phyloP scores from a whole-genome alignment of 805 yeast genomes.

The Kuraishia ogatae region DNA sequence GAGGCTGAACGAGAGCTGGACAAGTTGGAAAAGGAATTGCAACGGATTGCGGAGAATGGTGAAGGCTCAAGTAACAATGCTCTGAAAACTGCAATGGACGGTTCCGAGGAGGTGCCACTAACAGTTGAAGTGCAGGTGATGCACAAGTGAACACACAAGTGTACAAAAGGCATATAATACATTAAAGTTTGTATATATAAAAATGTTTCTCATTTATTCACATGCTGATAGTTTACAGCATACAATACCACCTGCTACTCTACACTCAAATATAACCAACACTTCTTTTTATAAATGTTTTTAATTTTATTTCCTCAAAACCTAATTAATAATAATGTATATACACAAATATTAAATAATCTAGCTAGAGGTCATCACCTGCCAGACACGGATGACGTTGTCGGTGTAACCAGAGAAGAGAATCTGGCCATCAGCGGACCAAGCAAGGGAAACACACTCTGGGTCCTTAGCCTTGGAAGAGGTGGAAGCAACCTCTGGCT shows the following conservation, averaged over 20 bases:
- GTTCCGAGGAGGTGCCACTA: not conserved
- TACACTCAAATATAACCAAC: not conserved
- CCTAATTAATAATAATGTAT: slow-evolving; percentile 8
- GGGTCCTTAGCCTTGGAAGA: slow-evolving; percentile 91
- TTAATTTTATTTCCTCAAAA: slow-evolving; percentile 10
- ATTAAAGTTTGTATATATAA: no score
- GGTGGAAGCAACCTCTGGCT: slow-evolving; percentile 88
- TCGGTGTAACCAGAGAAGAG: slow-evolving; percentile 99
- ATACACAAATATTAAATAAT: slow-evolving; percentile 4
- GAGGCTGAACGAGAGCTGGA: slow-evolving; percentile 61
- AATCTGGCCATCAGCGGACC: slow-evolving; percentile 99
- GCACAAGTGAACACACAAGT: not conserved
- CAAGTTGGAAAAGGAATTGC: slow-evolving; percentile 31
- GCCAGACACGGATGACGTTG: slow-evolving; percentile 99
- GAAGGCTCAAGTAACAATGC: slow-evolving; percentile 1
- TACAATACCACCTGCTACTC: no score
- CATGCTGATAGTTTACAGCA: no score
- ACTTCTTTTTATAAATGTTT: slow-evolving; percentile 4
- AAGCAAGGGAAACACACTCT: slow-evolving; percentile 94
- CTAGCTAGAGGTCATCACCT: slow-evolving; percentile 83
- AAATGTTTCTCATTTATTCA: no score
- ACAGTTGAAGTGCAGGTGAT: not conserved
- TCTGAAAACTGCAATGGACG: slow-evolving; percentile 1
- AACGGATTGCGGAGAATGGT: not conserved
- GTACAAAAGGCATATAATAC: no score